Percentiles rank a stretch among this genome's conserved stretches.
Conservation (phyloP, 192 early-diverging fungal species). For the Lobulomyces angularis region DNA sequence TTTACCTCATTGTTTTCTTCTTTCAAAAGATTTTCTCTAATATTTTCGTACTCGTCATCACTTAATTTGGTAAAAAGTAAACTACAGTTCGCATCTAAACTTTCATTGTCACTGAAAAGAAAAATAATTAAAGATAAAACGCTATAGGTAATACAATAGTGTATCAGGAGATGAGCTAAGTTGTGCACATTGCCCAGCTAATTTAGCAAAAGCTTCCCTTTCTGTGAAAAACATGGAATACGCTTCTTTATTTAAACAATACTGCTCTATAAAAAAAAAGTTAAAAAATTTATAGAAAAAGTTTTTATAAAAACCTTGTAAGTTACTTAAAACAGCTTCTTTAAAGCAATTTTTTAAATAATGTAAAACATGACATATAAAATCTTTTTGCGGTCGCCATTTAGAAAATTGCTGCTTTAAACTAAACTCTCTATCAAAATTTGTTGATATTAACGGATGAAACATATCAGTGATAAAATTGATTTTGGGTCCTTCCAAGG, state of each 20-base stretch:
- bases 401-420: conserved; percentile 66
- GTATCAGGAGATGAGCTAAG: too few species aligned
- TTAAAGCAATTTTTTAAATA: conserved; percentile 81
- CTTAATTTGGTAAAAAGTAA: too few species aligned
- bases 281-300: conserved; percentile 1
- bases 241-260: conserved; percentile 54
- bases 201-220: conserved; percentile 42
- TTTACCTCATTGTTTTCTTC: too few species aligned
- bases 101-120: too few species aligned
- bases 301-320: conserved; percentile 36
- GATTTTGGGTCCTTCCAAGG: conserved; percentile 54
- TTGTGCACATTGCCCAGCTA: conserved; percentile 61
- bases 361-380: conserved; percentile 72
- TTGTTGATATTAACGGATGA: conserved; percentile 69
- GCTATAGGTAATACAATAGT: too few species aligned
- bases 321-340: conserved; percentile 52
- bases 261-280: conserved; percentile 19
- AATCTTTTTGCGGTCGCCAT: conserved; percentile 72
- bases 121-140: too few species aligned
- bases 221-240: conserved; percentile 48
- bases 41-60: too few species aligned
- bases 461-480: conserved; percentile 63
- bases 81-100: too few species aligned
- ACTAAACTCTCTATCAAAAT: conserved; percentile 44
- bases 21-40: too few species aligned